Conservation (phyloP, 257 asterid species). For the Mitragyna speciosa region DNA sequence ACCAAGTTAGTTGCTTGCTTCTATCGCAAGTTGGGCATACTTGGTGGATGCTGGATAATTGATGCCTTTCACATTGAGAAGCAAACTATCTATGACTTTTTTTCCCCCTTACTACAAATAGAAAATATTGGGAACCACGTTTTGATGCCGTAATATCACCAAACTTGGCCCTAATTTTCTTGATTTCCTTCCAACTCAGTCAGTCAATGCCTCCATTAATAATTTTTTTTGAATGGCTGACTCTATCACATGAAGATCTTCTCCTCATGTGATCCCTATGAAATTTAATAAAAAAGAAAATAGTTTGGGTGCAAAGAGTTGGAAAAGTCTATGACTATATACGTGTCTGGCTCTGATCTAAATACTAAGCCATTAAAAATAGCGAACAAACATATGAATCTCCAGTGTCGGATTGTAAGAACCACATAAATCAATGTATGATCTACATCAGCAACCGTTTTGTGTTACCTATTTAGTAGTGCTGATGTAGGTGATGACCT, state of each 20-base stretch:
- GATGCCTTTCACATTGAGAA: background rate
- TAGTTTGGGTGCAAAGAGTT: background rate
- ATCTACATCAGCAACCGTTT: background rate
- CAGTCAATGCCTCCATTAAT: background rate
- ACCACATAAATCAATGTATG: background rate
- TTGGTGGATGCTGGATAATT: background rate
- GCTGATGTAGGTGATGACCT: background rate
- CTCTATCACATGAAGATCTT: background rate
- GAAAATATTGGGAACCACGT: background rate
- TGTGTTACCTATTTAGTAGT: background rate
- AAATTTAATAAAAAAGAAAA: background rate
- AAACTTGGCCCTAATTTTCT: background rate
- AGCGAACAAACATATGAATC: background rate
- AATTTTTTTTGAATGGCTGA: background rate
- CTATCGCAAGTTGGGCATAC: background rate
- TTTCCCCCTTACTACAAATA: background rate
- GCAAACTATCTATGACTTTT: background rate
- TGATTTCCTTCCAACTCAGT: constrained; percentile 2
- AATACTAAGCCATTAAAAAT: background rate
- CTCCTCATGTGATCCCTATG: background rate
- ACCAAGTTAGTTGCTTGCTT: background rate
- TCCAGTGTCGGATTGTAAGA: background rate
- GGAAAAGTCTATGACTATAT: background rate
- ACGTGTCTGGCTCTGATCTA: background rate
- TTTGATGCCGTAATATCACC: background rate